Evolutionary conservation across 2,329 filamentous ascomycete genomes (phyloP).

Genomic region (Colletotrichum cuscutae): DNA sequence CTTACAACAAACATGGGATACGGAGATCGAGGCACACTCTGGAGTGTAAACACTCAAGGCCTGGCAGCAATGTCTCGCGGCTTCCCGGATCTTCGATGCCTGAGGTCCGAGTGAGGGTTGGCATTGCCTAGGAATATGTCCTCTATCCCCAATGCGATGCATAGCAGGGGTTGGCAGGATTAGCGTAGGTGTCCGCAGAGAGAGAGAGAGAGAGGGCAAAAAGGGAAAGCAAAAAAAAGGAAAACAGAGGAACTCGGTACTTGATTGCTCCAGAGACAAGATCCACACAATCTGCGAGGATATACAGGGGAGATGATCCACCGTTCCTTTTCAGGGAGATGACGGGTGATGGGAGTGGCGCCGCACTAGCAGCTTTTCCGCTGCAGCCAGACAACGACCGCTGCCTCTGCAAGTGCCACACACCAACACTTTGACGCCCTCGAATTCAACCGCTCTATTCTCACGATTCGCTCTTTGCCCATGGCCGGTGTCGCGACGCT

Average conservation of each 20-base stretch:
- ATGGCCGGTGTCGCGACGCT: constrained; percentile 15
- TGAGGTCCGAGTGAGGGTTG: constrained; percentile 9
- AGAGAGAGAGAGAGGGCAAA: not conserved
- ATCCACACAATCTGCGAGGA: constrained; percentile 16
- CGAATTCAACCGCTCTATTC: not conserved
- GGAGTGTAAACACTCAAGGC: not conserved
- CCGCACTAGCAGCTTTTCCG: constrained; percentile 32
- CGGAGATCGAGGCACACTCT: not conserved
- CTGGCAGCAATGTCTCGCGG: constrained; percentile 25
- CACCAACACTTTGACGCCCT: constrained; percentile 7
- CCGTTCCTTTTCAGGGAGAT: constrained; percentile 36
- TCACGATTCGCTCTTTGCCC: constrained; percentile 11
- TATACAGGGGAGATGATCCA: constrained; percentile 30
- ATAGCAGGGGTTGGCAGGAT: not conserved
- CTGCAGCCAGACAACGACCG: constrained; percentile 29
- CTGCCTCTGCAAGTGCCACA: not conserved
- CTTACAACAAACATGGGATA: not conserved
- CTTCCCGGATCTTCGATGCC: constrained; percentile 18
- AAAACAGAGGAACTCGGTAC: constrained; percentile 34
- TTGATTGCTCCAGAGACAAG: constrained; percentile 28
- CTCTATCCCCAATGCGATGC: constrained; percentile 19
- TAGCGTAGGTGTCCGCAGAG: not conserved
- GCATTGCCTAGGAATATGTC: not conserved
- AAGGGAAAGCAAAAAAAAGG: not conserved
- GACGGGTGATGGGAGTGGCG: constrained; percentile 37